A percentile compares a stretch with the other conserved stretches of the same genome.
phyloP scores from a whole-genome alignment of 2,329 filamentous ascomycete genomes.

The Arthrobotrys sinensis region DNA sequence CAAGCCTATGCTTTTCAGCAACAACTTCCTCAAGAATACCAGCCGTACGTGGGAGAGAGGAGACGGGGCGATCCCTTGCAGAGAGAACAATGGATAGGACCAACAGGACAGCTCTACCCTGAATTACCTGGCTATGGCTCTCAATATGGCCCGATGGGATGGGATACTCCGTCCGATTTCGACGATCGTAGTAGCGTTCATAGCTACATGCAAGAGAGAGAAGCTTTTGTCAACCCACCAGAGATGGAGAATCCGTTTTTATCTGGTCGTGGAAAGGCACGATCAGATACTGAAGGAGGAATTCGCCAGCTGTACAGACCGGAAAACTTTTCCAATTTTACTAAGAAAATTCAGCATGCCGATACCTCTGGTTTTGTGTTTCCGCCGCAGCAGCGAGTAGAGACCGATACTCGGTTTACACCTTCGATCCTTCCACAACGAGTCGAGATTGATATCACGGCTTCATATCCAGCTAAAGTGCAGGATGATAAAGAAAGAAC shows the following conservation, averaged over 20 bases:
- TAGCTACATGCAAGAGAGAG: slow-evolving; percentile 14
- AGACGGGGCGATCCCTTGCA: slow-evolving; percentile 30
- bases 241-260: slow-evolving; percentile 52
- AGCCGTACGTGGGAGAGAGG: slow-evolving; percentile 33
- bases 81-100: slow-evolving; percentile 51
- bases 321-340: slow-evolving; percentile 32
- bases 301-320: slow-evolving; percentile 50
- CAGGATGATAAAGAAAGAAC: slow-evolving; percentile 37
- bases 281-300: slow-evolving; percentile 51
- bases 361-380: slow-evolving; percentile 33
- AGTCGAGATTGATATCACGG: slow-evolving; percentile 4
- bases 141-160: slow-evolving; percentile 11
- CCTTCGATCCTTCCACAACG: slow-evolving; percentile 29
- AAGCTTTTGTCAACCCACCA: slow-evolving; percentile 1
- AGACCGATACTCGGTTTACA: slow-evolving; percentile 34
- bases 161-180: slow-evolving; percentile 40
- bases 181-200: slow-evolving; percentile 39
- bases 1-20: slow-evolving; percentile 46
- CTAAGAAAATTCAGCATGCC: slow-evolving; percentile 32
- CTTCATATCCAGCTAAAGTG: neutral
- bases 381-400: slow-evolving; percentile 10
- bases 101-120: slow-evolving; percentile 10
- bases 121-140: slow-evolving; percentile 30
- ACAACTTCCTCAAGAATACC: slow-evolving; percentile 46
- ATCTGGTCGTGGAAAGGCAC: slow-evolving; percentile 27